Evolutionary conservation across 2,329 filamentous ascomycete genomes (phyloP).

Genomic region (Parastagonospora nodorum): DNA sequence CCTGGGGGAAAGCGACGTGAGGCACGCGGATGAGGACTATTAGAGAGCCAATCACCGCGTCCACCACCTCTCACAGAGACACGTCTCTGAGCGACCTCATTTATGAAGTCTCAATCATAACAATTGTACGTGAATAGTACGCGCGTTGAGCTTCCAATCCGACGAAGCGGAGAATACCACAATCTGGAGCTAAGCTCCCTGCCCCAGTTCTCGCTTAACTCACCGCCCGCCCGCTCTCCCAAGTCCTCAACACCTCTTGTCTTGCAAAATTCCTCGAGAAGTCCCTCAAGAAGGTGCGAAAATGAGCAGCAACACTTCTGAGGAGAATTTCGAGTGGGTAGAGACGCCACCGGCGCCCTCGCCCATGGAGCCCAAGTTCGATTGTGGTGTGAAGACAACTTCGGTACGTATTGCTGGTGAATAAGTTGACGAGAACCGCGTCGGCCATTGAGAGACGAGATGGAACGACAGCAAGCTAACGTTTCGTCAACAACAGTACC

Average conservation of each 20-base stretch:
- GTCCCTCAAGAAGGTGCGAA: slow-evolving; percentile 37
- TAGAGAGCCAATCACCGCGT: too few species aligned
- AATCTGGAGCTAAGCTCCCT: slow-evolving; percentile 29
- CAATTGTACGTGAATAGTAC: too few species aligned
- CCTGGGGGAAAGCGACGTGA: not conserved
- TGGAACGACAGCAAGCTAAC: slow-evolving; percentile 29
- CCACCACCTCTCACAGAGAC: too few species aligned
- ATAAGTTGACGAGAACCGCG: slow-evolving; percentile 19
- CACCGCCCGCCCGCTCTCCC: slow-evolving; percentile 35
- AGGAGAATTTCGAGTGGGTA: slow-evolving; percentile 69
- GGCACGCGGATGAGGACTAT: too few species aligned
- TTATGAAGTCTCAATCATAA: too few species aligned
- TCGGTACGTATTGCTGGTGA: slow-evolving; percentile 52
- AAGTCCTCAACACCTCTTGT: slow-evolving; percentile 28
- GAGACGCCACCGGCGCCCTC: slow-evolving; percentile 64
- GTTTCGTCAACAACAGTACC: slow-evolving; percentile 62
- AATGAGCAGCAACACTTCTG: slow-evolving; percentile 47
- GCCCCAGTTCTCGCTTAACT: slow-evolving; percentile 23
- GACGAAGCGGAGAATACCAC: slow-evolving; percentile 4
- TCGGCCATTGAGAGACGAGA: slow-evolving; percentile 39
- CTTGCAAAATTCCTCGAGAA: slow-evolving; percentile 43
- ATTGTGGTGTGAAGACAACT: slow-evolving; percentile 67
- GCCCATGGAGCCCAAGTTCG: slow-evolving; percentile 56
- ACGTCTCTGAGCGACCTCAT: too few species aligned
- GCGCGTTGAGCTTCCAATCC: too few species aligned